Percentiles rank a stretch among this genome's conserved stretches.
Conservation (phyloP, 768 basidiomycete genomes). For the Rhizopogon vulgaris region DNA sequence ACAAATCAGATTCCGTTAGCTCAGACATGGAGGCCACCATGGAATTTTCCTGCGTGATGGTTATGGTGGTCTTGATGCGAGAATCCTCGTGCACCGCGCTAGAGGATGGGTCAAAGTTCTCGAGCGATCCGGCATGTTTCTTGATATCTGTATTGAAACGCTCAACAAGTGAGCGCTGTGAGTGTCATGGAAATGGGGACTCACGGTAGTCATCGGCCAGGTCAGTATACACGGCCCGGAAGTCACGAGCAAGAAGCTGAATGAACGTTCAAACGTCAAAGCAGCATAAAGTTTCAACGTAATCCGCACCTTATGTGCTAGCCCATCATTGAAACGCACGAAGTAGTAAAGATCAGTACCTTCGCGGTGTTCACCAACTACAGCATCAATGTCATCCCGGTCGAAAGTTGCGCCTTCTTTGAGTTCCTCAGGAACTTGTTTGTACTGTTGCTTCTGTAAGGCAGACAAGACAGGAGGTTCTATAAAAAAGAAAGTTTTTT, state of each 20-base stretch:
- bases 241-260: constrained; percentile 38
- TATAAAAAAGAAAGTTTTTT: constrained; percentile 26
- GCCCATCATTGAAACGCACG: constrained; percentile 52
- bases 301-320: constrained; percentile 47
- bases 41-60: constrained; percentile 7
- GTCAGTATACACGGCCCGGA: constrained; percentile 33
- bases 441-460: constrained; percentile 37
- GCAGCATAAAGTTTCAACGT: background rate
- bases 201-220: constrained; percentile 54
- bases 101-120: constrained; percentile 56
- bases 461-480: constrained; percentile 31
- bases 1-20: constrained; percentile 28
- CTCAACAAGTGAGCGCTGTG: background rate
- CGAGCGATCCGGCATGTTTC: constrained; percentile 36
- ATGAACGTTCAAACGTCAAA: constrained; percentile 2
- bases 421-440: constrained; percentile 26
- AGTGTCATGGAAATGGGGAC: constrained; percentile 13
- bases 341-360: constrained; percentile 47
- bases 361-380: constrained; percentile 53
- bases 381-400: constrained; percentile 31
- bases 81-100: constrained; percentile 49
- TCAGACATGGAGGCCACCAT: constrained; percentile 15
- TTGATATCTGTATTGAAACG: constrained; percentile 33
- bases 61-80: constrained; percentile 38
- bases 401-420: constrained; percentile 28